Conservation (phyloP, 2,329 filamentous ascomycete species). For the Penicillium sp. region DNA sequence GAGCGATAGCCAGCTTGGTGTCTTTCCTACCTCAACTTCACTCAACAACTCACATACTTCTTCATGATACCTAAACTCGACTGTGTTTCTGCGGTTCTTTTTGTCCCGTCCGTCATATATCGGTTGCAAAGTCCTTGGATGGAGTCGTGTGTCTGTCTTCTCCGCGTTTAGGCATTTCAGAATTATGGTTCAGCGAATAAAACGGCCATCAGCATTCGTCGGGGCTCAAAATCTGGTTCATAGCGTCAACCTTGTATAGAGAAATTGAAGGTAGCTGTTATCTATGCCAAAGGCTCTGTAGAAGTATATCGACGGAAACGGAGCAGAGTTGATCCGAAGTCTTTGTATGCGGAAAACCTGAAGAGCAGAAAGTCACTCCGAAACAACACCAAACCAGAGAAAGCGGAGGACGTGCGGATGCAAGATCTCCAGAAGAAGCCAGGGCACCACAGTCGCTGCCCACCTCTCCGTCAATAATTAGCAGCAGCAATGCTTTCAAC, state of each 20-base stretch:
- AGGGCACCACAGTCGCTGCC: conserved; percentile 15
- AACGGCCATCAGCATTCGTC: background rate
- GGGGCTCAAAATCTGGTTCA: background rate
- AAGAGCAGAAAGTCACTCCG: conserved; percentile 6
- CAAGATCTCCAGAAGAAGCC: background rate
- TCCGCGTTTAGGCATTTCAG: conserved; percentile 4
- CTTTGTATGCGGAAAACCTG: conserved; percentile 17
- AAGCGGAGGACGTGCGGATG: conserved; percentile 10
- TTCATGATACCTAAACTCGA: conserved; percentile 25
- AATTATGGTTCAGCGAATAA: conserved; percentile 1
- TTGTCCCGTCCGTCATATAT: conserved; percentile 8
- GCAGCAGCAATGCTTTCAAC: conserved; percentile 44
- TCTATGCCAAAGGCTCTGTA: background rate
- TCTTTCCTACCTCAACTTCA: background rate
- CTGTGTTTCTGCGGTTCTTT: conserved; percentile 10
- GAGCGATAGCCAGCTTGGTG: conserved; percentile 19
- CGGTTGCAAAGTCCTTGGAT: conserved; percentile 3
- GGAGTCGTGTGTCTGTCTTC: conserved; percentile 12
- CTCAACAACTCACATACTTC: conserved; percentile 18
- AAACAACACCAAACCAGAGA: background rate
- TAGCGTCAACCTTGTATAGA: conserved; percentile 6
- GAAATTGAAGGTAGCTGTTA: background rate
- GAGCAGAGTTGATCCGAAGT: conserved; percentile 17
- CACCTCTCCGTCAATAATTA: conserved; percentile 15
- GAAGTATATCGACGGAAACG: conserved; percentile 6